Evolutionary conservation across 208 protist genomes (phyloP).

Genomic region (Trypanosoma melophagium): DNA sequence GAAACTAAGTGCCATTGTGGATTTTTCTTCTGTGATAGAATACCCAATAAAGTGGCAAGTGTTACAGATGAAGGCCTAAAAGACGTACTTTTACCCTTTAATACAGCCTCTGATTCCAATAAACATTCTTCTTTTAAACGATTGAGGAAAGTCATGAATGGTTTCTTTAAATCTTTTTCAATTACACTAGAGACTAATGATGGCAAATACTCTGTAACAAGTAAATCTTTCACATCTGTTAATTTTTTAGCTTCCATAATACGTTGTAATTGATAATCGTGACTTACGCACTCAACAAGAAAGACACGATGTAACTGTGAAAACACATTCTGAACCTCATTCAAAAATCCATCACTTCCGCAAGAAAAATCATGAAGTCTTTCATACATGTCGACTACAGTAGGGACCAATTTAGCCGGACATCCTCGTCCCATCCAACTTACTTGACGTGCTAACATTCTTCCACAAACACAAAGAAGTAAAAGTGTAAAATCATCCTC

Average conservation of each 20-base stretch:
- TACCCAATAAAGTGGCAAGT: constrained; percentile 56
- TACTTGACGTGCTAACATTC: constrained; percentile 62
- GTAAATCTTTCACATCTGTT: constrained; percentile 64
- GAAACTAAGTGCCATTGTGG: constrained; percentile 79
- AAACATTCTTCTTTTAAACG: constrained; percentile 73
- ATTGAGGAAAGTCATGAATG: constrained; percentile 80
- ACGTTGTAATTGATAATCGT: constrained; percentile 80
- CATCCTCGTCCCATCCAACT: constrained; percentile 62
- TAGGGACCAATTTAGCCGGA: constrained; percentile 47
- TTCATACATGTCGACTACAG: constrained; percentile 54
- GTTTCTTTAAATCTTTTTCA: constrained; percentile 74
- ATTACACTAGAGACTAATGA: constrained; percentile 66
- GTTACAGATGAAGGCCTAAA: constrained; percentile 37
- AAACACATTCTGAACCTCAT: constrained; percentile 59
- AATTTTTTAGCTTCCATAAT: constrained; percentile 66
- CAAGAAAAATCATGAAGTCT: constrained; percentile 32
- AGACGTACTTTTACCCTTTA: constrained; percentile 23
- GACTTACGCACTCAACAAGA: constrained; percentile 74
- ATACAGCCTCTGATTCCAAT: constrained; percentile 51
- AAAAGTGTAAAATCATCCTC: constrained; percentile 36
- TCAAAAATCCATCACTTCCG: constrained; percentile 21
- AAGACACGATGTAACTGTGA: constrained; percentile 59
- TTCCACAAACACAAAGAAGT: constrained; percentile 63
- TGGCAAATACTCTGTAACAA: constrained; percentile 56
- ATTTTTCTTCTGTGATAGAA: constrained; percentile 63